Conservation (phyloP, 371 early-diverging fungal genomes). For the Mucor lusitanicus region DNA sequence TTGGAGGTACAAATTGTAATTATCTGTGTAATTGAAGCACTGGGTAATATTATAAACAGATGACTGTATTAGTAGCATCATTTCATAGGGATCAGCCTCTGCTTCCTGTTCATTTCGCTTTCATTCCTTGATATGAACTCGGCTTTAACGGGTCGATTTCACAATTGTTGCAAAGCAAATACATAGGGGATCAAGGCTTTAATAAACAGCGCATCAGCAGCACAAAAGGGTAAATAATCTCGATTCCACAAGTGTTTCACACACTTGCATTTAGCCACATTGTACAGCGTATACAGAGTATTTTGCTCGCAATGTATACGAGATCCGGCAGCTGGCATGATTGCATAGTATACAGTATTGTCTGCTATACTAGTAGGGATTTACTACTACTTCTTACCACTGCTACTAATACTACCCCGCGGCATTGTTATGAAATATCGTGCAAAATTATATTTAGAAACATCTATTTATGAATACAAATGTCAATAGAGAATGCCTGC, state of each 20-base stretch:
- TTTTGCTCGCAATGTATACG: background rate
- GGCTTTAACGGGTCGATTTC: background rate
- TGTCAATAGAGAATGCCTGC: background rate
- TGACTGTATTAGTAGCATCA: background rate
- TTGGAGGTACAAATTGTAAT: background rate
- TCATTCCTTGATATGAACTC: background rate
- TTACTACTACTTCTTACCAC: too few relatives aligned
- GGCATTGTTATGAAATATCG: background rate
- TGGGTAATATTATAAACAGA: background rate
- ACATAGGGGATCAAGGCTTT: too few relatives aligned
- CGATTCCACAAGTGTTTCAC: background rate
- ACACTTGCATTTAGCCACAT: background rate
- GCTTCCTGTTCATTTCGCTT: background rate
- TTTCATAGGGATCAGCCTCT: background rate
- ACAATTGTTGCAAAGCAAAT: too few relatives aligned
- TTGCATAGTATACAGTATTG: too few relatives aligned
- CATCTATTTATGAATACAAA: background rate
- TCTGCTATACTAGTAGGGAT: too few relatives aligned
- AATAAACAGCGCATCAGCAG: too few relatives aligned
- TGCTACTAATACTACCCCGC: background rate
- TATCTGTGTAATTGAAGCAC: background rate
- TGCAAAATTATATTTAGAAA: background rate
- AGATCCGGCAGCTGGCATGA: background rate
- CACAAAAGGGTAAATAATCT: background rate
- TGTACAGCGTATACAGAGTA: background rate